Percentiles rank a stretch among this genome's conserved stretches.
Evolutionary conservation across 257 asterid genomes (phyloP).

Genomic region (Primulina eburnea): DNA sequence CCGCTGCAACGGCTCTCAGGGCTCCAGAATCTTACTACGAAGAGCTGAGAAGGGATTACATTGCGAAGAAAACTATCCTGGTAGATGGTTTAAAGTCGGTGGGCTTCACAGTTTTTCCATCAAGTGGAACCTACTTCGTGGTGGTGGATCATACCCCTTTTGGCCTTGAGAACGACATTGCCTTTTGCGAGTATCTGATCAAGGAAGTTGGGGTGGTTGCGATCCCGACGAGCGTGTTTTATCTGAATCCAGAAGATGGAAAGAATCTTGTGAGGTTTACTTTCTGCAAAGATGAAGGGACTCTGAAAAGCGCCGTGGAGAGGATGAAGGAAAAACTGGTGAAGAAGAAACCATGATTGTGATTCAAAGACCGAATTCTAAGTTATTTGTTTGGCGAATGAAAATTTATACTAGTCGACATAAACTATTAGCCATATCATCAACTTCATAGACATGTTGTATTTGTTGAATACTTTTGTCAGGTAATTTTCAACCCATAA

Average conservation of each 20-base stretch:
- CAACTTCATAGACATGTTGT: background rate
- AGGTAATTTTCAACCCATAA: too few relatives aligned
- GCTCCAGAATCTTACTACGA: slow-evolving; percentile 74
- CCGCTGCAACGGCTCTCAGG: slow-evolving; percentile 75
- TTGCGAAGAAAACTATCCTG: slow-evolving; percentile 65
- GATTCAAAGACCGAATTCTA: background rate
- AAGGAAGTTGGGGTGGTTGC: slow-evolving; percentile 95
- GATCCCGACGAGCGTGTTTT: slow-evolving; percentile 89
- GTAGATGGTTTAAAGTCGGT: slow-evolving; percentile 80
- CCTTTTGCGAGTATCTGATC: slow-evolving; percentile 87
- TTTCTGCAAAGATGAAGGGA: slow-evolving; percentile 87
- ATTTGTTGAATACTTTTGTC: too few relatives aligned
- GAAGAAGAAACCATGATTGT: slow-evolving; percentile 32
- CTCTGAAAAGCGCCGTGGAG: slow-evolving; percentile 59
- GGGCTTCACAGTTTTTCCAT: slow-evolving; percentile 75
- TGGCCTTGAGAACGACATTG: slow-evolving; percentile 66
- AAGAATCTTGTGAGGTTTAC: slow-evolving; percentile 94
- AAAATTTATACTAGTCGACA: background rate
- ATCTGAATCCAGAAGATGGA: slow-evolving; percentile 86
- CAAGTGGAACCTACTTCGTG: slow-evolving; percentile 93
- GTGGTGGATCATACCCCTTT: slow-evolving; percentile 88
- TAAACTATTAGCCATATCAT: too few relatives aligned
- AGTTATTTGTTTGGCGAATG: background rate
- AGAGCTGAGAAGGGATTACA: slow-evolving; percentile 71
- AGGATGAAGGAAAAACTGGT: slow-evolving; percentile 60